Evolutionary conservation across 2,329 filamentous ascomycete genomes (phyloP).

Genomic region (Cladorrhinum sp.): DNA sequence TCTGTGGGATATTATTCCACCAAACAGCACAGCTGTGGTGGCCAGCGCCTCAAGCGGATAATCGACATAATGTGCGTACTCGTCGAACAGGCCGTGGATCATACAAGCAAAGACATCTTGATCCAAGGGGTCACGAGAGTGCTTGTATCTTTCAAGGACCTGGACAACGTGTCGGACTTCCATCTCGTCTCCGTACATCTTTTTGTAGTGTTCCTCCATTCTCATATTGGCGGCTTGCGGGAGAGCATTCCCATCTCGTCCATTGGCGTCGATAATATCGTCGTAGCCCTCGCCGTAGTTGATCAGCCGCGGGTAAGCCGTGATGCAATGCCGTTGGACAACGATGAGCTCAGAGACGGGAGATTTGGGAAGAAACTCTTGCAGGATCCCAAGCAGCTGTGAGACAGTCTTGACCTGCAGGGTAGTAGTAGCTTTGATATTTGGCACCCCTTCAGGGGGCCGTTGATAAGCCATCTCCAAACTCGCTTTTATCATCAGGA

Average conservation of each 20-base stretch:
- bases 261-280: slow-evolving; percentile 84
- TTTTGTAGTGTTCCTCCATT: slow-evolving; percentile 98
- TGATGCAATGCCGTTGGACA: slow-evolving; percentile 84
- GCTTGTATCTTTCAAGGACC: slow-evolving; percentile 81
- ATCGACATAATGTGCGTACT: slow-evolving; percentile 91
- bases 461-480: slow-evolving; percentile 75
- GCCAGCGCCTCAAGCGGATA: slow-evolving; percentile 95
- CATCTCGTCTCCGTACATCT: slow-evolving; percentile 92
- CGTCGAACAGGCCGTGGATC: slow-evolving; percentile 96
- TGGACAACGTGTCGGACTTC: slow-evolving; percentile 83
- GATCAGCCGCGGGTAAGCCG: slow-evolving; percentile 88
- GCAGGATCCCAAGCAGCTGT: slow-evolving; percentile 73
- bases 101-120: slow-evolving; percentile 98
- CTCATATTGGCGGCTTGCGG: slow-evolving; percentile 76
- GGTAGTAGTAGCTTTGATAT: slow-evolving; percentile 63
- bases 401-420: slow-evolving; percentile 84
- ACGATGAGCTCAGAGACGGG: slow-evolving; percentile 67
- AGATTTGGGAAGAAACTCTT: slow-evolving; percentile 62
- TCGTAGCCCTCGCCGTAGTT: slow-evolving; percentile 94
- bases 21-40: slow-evolving; percentile 93
- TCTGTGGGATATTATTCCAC: slow-evolving; percentile 91
- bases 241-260: slow-evolving; percentile 75
- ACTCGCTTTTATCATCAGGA: slow-evolving; percentile 79
- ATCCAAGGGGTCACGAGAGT: slow-evolving; percentile 75
- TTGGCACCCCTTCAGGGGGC: slow-evolving; percentile 58